Evolutionary conservation across 371 early-diverging fungal genomes (phyloP).

Genomic region (Mortierella sp.): DNA sequence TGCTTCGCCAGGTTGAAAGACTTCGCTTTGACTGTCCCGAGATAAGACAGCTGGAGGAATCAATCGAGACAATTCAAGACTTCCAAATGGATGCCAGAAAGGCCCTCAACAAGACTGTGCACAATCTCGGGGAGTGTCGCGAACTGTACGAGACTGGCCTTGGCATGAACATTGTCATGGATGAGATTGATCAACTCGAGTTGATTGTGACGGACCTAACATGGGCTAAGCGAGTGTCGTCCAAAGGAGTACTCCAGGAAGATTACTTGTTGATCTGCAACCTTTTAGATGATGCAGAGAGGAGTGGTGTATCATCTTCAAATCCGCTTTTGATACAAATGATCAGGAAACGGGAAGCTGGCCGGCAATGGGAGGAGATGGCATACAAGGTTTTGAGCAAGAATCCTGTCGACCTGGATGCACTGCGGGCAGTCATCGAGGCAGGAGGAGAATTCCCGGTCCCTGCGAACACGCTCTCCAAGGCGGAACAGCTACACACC

Average conservation of each 20-base stretch:
- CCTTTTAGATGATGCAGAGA: constrained; percentile 47
- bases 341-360: constrained; percentile 25
- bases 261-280: constrained; percentile 42
- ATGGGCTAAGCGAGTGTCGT: constrained; percentile 43
- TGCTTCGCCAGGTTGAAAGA: constrained; percentile 54
- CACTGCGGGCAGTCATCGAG: constrained; percentile 41
- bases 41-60: constrained; percentile 55
- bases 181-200: constrained; percentile 52
- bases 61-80: constrained; percentile 49
- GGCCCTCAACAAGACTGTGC: constrained; percentile 38
- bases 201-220: constrained; percentile 42
- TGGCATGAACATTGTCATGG: constrained; percentile 45
- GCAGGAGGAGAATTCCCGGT: constrained; percentile 35
- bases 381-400: constrained; percentile 19
- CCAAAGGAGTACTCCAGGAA: constrained; percentile 31
- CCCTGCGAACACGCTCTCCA: constrained; percentile 32
- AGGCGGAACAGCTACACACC: constrained; percentile 36
- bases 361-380: constrained; percentile 30
- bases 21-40: constrained; percentile 64
- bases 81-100: constrained; percentile 35
- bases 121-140: constrained; percentile 40
- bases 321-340: constrained; percentile 35
- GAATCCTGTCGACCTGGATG: constrained; percentile 33
- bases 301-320: constrained; percentile 40
- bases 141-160: constrained; percentile 49